Percentiles rank a stretch among this genome's conserved stretches.
phyloP scores from a whole-genome alignment of 352 stramenopile genomes.

The Pythium phragmiticola region DNA sequence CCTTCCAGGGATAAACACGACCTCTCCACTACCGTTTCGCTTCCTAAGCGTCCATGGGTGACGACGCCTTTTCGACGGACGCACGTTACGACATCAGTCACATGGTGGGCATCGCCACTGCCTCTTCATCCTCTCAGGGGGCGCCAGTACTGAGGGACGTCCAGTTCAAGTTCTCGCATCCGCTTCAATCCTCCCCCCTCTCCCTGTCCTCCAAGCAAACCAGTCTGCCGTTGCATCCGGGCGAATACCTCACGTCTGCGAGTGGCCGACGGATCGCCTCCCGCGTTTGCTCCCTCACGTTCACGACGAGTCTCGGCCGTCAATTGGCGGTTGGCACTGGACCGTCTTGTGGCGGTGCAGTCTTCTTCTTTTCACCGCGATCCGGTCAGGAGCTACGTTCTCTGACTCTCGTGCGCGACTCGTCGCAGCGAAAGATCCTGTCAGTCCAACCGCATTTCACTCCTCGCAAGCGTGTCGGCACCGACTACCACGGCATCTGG shows the following conservation, averaged over 20 bases:
- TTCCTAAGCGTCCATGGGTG: too few relatives aligned
- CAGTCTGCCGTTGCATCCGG: not conserved
- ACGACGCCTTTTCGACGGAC: too few relatives aligned
- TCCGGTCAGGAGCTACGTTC: not conserved
- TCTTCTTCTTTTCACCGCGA: not conserved
- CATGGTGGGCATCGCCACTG: too few relatives aligned
- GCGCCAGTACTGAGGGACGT: too few relatives aligned
- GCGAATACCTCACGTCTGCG: not conserved
- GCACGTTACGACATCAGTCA: too few relatives aligned
- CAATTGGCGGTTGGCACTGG: not conserved
- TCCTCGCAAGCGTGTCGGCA: not conserved
- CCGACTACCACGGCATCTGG: not conserved
- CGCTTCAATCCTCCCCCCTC: too few relatives aligned
- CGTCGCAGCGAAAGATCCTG: not conserved
- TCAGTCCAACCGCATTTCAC: not conserved
- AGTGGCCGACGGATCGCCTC: not conserved
- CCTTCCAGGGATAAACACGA: too few relatives aligned
- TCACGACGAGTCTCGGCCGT: not conserved
- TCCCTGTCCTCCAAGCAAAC: not conserved
- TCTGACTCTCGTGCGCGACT: not conserved
- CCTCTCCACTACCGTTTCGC: too few relatives aligned
- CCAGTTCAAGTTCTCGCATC: too few relatives aligned
- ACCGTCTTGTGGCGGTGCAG: not conserved
- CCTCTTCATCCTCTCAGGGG: too few relatives aligned
- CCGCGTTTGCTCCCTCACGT: not conserved